Conservation (phyloP, 306 rosid species). For the Sesbania bispinosa region DNA sequence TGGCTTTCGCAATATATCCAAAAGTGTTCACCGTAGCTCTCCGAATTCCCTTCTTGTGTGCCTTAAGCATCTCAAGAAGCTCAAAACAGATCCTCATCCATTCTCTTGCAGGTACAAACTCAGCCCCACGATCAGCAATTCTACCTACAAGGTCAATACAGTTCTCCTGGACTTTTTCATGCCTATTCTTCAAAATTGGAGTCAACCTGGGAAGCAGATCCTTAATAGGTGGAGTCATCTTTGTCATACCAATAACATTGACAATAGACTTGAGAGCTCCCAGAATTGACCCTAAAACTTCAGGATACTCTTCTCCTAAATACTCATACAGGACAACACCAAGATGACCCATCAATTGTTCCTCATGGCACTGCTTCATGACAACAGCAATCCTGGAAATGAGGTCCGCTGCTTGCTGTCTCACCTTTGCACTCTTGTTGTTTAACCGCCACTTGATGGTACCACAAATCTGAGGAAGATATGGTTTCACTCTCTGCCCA, state of each 20-base stretch:
- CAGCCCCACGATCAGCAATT: conserved; percentile 97
- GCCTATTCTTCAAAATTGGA: conserved; percentile 94
- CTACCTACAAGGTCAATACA: conserved; percentile 94
- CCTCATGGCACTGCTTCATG: conserved; percentile 98
- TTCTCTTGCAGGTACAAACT: conserved; percentile 94
- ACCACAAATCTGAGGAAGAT: conserved; percentile 97
- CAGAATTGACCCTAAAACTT: conserved; percentile 87
- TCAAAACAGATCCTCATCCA: conserved; percentile 99
- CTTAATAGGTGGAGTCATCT: conserved; percentile 98
- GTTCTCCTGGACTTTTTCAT: conserved; percentile 95
- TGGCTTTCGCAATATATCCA: conserved; percentile 90
- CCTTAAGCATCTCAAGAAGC: conserved; percentile 98
- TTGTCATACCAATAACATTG: conserved; percentile 96
- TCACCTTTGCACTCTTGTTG: conserved; percentile 95
- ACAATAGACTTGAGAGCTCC: conserved; percentile 97
- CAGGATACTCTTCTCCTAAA: conserved; percentile 97
- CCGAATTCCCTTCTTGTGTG: conserved; percentile 93
- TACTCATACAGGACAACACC: conserved; percentile 95
- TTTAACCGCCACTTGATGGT: conserved; percentile 95
- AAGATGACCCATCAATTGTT: conserved; percentile 96
- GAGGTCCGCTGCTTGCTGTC: conserved; percentile 96
- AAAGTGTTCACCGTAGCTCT: conserved; percentile 90
- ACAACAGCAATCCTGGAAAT: conserved; percentile 94
- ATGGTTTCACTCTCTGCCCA: conserved; percentile 89
- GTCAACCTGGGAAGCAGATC: conserved; percentile 94